Evolutionary conservation across 345 rosid species (phyloP), one percentile per base, ranked within the genome.

Genomic region (Diplotaxis tenuifolia): DNA sequence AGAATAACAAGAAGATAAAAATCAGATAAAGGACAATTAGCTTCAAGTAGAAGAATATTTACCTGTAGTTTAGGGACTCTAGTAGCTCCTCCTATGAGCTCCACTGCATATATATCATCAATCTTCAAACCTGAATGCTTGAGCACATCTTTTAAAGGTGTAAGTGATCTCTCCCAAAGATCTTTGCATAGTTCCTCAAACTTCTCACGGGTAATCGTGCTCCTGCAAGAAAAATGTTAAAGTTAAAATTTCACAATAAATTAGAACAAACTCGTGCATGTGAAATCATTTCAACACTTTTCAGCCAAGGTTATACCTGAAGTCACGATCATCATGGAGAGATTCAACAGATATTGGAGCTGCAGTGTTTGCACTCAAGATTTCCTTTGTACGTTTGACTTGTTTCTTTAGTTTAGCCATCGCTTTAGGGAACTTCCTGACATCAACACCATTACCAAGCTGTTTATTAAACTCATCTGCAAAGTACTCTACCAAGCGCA

Each of bases 21-120:
- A 45, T 32, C 52, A 49, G 28, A n/a, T n/a, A n/a, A 18, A 74
- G 11, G 29, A 62, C 21, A 70, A 49, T 38, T 71, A 52, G 38
- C 68, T 71, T 28, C 9, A 1, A 31, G 68, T 28, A 31, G 50
- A 29, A 47, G 32, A 55, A 76, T 47, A 57, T 84, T 67, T 78
- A 96, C 99, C 98, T 96, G 97, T 84, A 96, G 87, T 82, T 96
- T 96, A 67, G 99, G 99, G 66, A 96, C 98, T 84, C 99, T 86
- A 47, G 97, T 92, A 68, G 97, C 98, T 56, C 99, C 99, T 77
- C 99, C 99, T 32, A 96, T 90, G 54, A 96, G 80, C 73, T 96
- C 99, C 56, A 92, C 95, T 4, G 97, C 99, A 84, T 78, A 82
- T 72, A 92, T 80, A 59, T 96, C 98, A 68, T 87, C 90, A 56